Evolutionary conservation across 306 rosid genomes (phyloP).

Genomic region (Dalbergia cultrata): DNA sequence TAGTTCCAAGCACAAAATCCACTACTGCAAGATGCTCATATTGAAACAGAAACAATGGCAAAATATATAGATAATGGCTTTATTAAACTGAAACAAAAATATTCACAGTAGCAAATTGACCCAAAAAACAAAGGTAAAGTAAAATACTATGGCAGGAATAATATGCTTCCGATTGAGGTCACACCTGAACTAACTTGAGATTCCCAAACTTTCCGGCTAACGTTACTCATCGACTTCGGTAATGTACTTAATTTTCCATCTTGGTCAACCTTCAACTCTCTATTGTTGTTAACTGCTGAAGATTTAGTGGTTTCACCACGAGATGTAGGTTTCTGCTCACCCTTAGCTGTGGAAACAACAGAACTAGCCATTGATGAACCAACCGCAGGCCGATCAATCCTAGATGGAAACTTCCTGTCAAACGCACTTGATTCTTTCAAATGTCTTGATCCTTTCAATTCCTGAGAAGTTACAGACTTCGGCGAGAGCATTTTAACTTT

Average conservation of each 20-base stretch:
- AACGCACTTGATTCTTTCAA: constrained; percentile 66
- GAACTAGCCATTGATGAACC: constrained; percentile 56
- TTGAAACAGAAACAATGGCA: constrained; percentile 45
- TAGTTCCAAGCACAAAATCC: constrained; percentile 54
- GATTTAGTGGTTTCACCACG: constrained; percentile 66
- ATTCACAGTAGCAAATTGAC: constrained; percentile 25
- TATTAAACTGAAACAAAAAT: constrained; percentile 39
- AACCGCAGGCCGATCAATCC: constrained; percentile 66
- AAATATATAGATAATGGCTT: constrained; percentile 30
- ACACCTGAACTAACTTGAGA: constrained; percentile 74
- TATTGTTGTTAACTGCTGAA: constrained; percentile 59
- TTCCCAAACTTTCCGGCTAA: constrained; percentile 68
- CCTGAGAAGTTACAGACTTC: constrained; percentile 59
- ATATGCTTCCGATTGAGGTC: constrained; percentile 36
- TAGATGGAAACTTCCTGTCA: constrained; percentile 70
- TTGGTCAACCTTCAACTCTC: constrained; percentile 64
- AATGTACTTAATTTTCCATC: constrained; percentile 66
- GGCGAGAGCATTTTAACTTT: constrained; percentile 82
- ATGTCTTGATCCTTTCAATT: constrained; percentile 69
- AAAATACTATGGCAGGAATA: constrained; percentile 37
- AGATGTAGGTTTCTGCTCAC: constrained; percentile 68
- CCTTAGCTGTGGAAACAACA: constrained; percentile 64
- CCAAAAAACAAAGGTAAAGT: constrained; percentile 18
- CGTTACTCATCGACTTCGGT: constrained; percentile 60
- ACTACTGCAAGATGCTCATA: constrained; percentile 49